Conservation (phyloP, 106 monocot genomes). For the Apostasia shenzhenica region DNA sequence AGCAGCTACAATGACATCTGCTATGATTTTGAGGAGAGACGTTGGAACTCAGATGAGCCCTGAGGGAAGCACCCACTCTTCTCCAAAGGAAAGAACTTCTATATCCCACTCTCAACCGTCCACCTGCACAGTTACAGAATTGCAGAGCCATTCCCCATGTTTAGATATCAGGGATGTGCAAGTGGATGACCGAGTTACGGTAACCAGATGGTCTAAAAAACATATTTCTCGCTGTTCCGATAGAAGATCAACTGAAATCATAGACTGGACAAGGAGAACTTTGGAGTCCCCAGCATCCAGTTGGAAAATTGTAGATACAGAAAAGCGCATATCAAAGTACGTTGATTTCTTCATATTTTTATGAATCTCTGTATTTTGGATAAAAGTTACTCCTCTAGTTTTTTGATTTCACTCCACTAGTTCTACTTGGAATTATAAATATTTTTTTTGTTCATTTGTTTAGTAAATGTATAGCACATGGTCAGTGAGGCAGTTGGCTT, state of each 20-base stretch:
- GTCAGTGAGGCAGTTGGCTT: too few species aligned
- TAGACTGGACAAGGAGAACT: slow-evolving; percentile 67
- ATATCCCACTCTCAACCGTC: slow-evolving; percentile 25
- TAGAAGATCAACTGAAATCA: slow-evolving; percentile 43
- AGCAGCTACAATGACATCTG: slow-evolving; percentile 16
- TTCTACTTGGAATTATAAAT: too few species aligned
- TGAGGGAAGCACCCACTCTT: slow-evolving; percentile 49
- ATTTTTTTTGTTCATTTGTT: too few species aligned
- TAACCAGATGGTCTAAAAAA: slow-evolving; percentile 89
- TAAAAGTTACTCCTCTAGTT: too few species aligned
- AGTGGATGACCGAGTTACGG: slow-evolving; percentile 81
- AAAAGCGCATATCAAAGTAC: slow-evolving; percentile 64
- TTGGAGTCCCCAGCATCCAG: slow-evolving; percentile 24
- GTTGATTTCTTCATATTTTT: neutral
- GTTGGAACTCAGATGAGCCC: slow-evolving; percentile 92
- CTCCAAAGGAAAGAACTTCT: slow-evolving; percentile 39
- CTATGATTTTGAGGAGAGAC: slow-evolving; percentile 52
- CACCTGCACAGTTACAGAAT: slow-evolving; percentile 34
- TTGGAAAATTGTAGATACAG: slow-evolving; percentile 44
- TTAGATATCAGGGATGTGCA: slow-evolving; percentile 85
- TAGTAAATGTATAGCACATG: too few species aligned
- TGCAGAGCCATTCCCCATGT: slow-evolving; percentile 40
- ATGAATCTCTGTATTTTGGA: neutral
- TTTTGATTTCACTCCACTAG: too few species aligned
- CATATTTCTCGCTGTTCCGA: slow-evolving; percentile 49